phyloP scores from a whole-genome alignment of 352 stramenopile genomes.

The Thraustotheca clavata region DNA sequence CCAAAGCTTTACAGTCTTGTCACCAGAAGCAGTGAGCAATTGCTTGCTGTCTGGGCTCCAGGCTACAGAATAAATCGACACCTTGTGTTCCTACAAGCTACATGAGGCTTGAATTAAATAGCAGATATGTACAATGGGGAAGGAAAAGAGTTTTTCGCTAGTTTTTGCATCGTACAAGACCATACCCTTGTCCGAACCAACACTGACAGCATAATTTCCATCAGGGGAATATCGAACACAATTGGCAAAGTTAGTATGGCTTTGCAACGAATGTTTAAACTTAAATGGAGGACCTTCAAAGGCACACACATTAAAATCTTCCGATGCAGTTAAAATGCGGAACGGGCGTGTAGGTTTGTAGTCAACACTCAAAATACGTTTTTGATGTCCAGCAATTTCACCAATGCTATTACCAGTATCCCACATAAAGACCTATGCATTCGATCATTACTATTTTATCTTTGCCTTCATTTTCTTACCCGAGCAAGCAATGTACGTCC shows the following conservation, averaged over 20 bases:
- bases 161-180: constrained; percentile 92
- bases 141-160: constrained; percentile 75
- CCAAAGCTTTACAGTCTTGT: constrained; percentile 95
- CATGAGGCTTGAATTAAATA: constrained; percentile 20
- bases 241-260: constrained; percentile 95
- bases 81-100: constrained; percentile 50
- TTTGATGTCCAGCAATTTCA: constrained; percentile 91
- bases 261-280: constrained; percentile 90
- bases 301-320: constrained; percentile 94
- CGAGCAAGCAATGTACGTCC: constrained; percentile 65
- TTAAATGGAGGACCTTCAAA: constrained; percentile 95
- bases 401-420: constrained; percentile 95
- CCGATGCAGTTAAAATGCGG: constrained; percentile 90
- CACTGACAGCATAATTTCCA: constrained; percentile 85
- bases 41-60: constrained; percentile 88
- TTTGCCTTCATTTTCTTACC: constrained; percentile 16
- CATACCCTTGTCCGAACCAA: constrained; percentile 93
- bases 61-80: constrained; percentile 93
- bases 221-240: constrained; percentile 90
- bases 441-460: no score
- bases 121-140: constrained; percentile 29
- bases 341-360: constrained; percentile 93
- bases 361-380: constrained; percentile 87
- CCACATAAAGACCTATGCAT: constrained; percentile 87
- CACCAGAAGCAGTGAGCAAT: constrained; percentile 91